Base-by-base conservation (phyloP, 805 yeast genomes). In the Cephaloascus fragrans region DNA sequence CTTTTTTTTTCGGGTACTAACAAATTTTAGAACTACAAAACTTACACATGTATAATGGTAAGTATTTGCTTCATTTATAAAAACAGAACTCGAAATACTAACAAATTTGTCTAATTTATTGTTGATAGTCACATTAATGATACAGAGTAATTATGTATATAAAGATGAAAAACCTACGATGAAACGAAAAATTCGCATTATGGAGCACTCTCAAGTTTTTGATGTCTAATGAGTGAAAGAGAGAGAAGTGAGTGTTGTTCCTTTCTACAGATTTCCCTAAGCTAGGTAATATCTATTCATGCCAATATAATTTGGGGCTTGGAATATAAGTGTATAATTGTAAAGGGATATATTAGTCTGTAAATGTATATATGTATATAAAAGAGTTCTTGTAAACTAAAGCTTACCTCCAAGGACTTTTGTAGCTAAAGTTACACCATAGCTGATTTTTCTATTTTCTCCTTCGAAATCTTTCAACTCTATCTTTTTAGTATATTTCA, bases 401-500 rank as follows among this genome's bases (percentile, higher is more conserved):
- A 82, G 55, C 55, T 73, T 72, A 5, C 73, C 77, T 0, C 84
- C 80, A 17, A 83, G 51, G 10, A 81, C 41, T 36, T 66, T 73
- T n/a, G 88, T 73, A 2, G 88, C 87, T 35, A 80, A 47, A 40
- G 73, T 76, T 15, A 84, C 88, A 15, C 81, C 78, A 36, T 62
- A 60, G 36, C 81, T 67, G 34, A 84, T 75, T 34, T 71, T 61
- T 49, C 94, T 69, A 37, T 75, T 75, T 4, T 69, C 57, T 12
- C 70, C 66, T 39, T 61, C 55, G 51, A 83, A 86, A 53, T 83
- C 88, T n/a, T 68, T 61, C 39, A 81, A 54, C 4, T 62, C 62
- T 44, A 88, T 64, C 36, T 66, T 64, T 12, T 58, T 59, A 2
- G 90, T 75, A 51, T 76, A 59, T 18, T 55, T 45, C 60, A 71